A percentile compares a stretch with the other conserved stretches of the same genome.
Conservation (phyloP, 2,329 filamentous ascomycete genomes). For the Shiraia bambusicola region DNA sequence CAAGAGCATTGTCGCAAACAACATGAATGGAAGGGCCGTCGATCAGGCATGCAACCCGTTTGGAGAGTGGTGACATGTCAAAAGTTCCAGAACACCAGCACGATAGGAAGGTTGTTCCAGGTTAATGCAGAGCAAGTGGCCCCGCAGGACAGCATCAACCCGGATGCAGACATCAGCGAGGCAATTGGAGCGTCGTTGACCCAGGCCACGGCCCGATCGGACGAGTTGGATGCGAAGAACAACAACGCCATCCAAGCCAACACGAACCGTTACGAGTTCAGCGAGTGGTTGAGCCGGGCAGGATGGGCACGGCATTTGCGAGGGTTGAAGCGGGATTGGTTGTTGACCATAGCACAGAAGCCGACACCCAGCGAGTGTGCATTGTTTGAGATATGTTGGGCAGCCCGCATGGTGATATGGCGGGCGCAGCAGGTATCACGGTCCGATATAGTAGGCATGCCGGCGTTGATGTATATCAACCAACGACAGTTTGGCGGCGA, state of each 20-base stretch:
- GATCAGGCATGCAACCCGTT: background rate
- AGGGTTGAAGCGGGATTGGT: slow-evolving; percentile 7
- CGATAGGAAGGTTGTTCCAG: slow-evolving; percentile 1
- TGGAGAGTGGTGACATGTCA: slow-evolving; percentile 1
- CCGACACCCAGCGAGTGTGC: slow-evolving; percentile 1
- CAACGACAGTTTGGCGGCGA: background rate
- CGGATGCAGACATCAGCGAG: background rate
- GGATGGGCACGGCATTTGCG: slow-evolving; percentile 7
- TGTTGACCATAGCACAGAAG: slow-evolving; percentile 2
- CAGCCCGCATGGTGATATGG: slow-evolving; percentile 5
- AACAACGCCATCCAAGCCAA: slow-evolving; percentile 1
- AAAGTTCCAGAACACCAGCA: slow-evolving; percentile 4
- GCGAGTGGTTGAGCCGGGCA: slow-evolving; percentile 1
- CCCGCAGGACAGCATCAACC: background rate
- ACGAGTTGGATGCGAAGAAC: background rate
- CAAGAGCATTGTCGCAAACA: background rate
- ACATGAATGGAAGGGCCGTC: background rate
- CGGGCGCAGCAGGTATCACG: slow-evolving; percentile 5
- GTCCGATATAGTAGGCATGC: slow-evolving; percentile 2
- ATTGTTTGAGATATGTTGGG: slow-evolving; percentile 5
- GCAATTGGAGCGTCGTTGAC: background rate
- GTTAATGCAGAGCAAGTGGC: background rate
- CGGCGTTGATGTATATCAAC: slow-evolving; percentile 7
- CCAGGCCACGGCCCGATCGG: background rate
- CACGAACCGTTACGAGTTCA: slow-evolving; percentile 1